Evolutionary conservation across 2,329 filamentous ascomycete genomes (phyloP), one percentile per base, ranked within the genome.

Genomic region (Esteya vermicola): DNA sequence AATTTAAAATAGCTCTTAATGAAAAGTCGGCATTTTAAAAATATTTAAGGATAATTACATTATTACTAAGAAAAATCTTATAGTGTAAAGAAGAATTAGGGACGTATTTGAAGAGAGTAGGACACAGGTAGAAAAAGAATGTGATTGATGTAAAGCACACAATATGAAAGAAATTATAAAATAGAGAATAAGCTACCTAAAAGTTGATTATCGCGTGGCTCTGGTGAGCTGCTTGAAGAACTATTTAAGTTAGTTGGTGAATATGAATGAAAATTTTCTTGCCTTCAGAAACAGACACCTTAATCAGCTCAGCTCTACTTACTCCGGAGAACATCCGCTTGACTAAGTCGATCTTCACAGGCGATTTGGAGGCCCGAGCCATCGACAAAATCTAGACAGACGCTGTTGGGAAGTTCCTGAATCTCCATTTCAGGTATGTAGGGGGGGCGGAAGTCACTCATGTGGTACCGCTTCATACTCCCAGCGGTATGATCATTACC

Each of bases 331-430:
- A 75, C 61, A 40, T 64, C 64, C 43, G 62, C 54, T 57, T 80
- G 75, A 12, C 73, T 70, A 21, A 63, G 57, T 40, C 74, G 65
- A 54, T 77, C 74, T 55, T 74, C 73, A 47, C 76, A 80, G 19
- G 75, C 75, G 50, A 80, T 59, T 52, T 80, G 75, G 42, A 80
- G 58, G 35, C 65, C 65, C n/a, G 70, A 73, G 4, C 75, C 72
- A 38, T 73, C 72, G 16, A 76, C 50, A 45, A 80, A 70, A 49
- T 78, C 71, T 34, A 78, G 58, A 8, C 73, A 65, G 4, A 79
- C 72, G 52, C 86, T 95, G 61, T 95, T 85, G 3, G 89, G 86
- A 39, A 98, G 67, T 62, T 98, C 91, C 61, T 95, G 83, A 49
- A 85, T 68, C 54, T 96, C 91, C 44, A 93, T 79, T 56, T 96